phyloP scores from a whole-genome alignment of 2,329 filamentous ascomycete genomes.

The Lachnellula willkommii region DNA sequence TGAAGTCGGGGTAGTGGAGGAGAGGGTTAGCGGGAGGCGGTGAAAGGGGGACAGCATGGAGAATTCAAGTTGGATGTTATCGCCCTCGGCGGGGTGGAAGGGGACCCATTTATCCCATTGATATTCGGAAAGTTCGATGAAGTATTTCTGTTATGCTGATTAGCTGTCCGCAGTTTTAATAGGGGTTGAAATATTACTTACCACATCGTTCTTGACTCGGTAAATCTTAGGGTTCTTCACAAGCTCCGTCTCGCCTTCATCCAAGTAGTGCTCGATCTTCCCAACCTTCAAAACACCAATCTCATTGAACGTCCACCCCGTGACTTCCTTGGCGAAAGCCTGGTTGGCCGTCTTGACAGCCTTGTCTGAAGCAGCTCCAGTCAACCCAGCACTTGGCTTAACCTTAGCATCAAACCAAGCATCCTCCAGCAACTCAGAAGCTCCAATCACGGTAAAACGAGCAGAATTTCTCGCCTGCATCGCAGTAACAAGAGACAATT shows the following conservation, averaged over 20 bases:
- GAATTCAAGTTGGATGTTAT: slow-evolving; percentile 89
- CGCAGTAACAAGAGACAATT: slow-evolving; percentile 78
- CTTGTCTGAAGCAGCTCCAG: slow-evolving; percentile 39
- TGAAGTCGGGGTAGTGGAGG: slow-evolving; percentile 55
- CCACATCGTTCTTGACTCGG: slow-evolving; percentile 92
- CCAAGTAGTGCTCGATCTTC: slow-evolving; percentile 70
- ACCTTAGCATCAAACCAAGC: slow-evolving; percentile 83
- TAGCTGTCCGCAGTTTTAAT: slow-evolving; percentile 1
- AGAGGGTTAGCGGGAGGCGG: slow-evolving; percentile 65
- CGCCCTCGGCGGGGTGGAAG: slow-evolving; percentile 63
- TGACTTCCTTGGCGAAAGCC: slow-evolving; percentile 77
- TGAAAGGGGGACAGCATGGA: slow-evolving; percentile 98
- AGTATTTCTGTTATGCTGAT: slow-evolving; percentile 11
- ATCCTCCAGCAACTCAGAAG: slow-evolving; percentile 81
- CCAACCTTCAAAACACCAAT: slow-evolving; percentile 82
- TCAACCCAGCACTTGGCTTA: slow-evolving; percentile 40
- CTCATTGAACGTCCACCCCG: slow-evolving; percentile 97
- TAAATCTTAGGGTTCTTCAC: slow-evolving; percentile 82
- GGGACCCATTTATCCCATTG: slow-evolving; percentile 67
- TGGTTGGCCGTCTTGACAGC: slow-evolving; percentile 65
- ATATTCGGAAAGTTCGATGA: slow-evolving; percentile 84
- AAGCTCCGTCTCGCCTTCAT: slow-evolving; percentile 47
- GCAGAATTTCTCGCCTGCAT: slow-evolving; percentile 93
- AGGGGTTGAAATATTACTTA: slow-evolving; percentile 47
- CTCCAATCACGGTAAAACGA: slow-evolving; percentile 78